Conservation (phyloP, 306 rosid species). For the Vigna hirtella region DNA sequence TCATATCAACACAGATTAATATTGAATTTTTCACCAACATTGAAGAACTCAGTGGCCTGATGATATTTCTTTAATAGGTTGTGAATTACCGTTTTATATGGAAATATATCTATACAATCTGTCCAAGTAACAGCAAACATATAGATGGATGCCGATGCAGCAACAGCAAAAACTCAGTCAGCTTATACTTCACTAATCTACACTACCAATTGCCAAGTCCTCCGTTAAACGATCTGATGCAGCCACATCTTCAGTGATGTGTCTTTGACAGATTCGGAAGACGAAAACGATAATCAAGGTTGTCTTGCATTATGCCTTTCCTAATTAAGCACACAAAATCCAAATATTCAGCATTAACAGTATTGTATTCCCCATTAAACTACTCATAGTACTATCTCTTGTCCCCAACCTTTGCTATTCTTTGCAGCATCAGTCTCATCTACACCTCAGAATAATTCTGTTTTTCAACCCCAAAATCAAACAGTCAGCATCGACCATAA, state of each 20-base stretch:
- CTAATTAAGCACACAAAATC: neutral
- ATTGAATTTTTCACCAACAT: too few species aligned
- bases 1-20: too few species aligned
- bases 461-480: neutral
- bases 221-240: neutral
- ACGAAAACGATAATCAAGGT: neutral
- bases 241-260: too few species aligned
- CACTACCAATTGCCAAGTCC: neutral
- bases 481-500: slow-evolving; percentile 5
- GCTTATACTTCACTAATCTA: neutral
- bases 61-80: too few species aligned
- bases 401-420: neutral
- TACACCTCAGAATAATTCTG: slow-evolving; percentile 40
- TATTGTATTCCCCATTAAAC: neutral
- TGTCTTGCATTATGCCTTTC: neutral
- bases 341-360: neutral
- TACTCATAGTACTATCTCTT: neutral
- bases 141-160: neutral
- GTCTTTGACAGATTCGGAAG: too few species aligned
- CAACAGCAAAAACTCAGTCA: neutral
- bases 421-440: slow-evolving; percentile 2
- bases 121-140: neutral
- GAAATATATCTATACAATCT: neutral
- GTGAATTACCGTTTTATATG: too few species aligned
- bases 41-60: too few species aligned